Percentiles rank a stretch among this genome's conserved stretches.
Conservation (phyloP, 1,139 yeast genomes). For the Geotrichum cucujoidarum region DNA sequence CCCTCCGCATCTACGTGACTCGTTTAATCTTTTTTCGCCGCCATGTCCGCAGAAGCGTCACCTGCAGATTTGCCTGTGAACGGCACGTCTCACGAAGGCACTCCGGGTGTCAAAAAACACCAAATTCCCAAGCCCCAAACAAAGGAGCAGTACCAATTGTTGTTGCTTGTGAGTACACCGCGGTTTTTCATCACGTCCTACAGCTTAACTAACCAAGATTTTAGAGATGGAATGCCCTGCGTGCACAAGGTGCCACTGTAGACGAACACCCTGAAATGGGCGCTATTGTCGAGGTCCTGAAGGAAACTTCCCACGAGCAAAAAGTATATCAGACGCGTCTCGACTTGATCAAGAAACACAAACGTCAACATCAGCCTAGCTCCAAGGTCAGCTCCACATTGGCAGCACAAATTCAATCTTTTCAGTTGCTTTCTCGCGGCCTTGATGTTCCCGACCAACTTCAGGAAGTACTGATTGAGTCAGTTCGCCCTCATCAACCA, state of each 20-base stretch:
- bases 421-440: slow-evolving; percentile 72
- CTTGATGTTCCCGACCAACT: slow-evolving; percentile 58
- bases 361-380: slow-evolving; percentile 2
- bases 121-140: slow-evolving; percentile 31
- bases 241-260: slow-evolving; percentile 35
- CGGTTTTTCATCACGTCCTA: neutral
- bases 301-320: slow-evolving; percentile 35
- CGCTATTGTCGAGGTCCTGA: slow-evolving; percentile 35
- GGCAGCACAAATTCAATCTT: slow-evolving; percentile 64
- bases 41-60: neutral
- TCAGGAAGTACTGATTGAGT: slow-evolving; percentile 39
- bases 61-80: neutral
- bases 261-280: slow-evolving; percentile 36
- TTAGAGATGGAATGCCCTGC: slow-evolving; percentile 41
- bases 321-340: slow-evolving; percentile 37
- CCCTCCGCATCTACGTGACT: too few species aligned
- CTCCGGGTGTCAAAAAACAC: neutral
- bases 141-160: slow-evolving; percentile 36
- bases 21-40: too few species aligned
- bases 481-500: slow-evolving; percentile 17
- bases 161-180: slow-evolving; percentile 32
- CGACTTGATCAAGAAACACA: slow-evolving; percentile 27
- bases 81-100: neutral
- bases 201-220: neutral
- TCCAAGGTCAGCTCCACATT: slow-evolving; percentile 48